phyloP scores from a whole-genome alignment of 1,284 basidiomycete genomes.

The Chalciporus piperatoides region DNA sequence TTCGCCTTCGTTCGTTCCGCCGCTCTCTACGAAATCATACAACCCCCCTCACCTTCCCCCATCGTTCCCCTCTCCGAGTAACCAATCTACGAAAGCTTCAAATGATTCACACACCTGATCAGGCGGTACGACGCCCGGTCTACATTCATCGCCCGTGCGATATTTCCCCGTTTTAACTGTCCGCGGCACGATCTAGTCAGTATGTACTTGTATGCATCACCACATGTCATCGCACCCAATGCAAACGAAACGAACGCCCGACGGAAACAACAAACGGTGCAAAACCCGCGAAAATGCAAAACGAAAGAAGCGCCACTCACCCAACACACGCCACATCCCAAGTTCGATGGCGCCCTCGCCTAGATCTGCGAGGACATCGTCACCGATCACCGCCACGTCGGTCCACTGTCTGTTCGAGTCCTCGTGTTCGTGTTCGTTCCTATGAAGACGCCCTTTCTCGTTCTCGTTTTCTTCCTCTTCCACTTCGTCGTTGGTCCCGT shows the following conservation, averaged over 20 bases:
- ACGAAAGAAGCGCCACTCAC: constrained; percentile 28
- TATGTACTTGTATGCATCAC: neutral
- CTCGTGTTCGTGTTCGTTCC: neutral
- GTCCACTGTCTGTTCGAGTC: constrained; percentile 15
- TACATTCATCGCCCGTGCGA: constrained; percentile 51
- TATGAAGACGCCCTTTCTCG: neutral
- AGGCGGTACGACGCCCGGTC: constrained; percentile 38
- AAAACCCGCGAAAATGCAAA: no score
- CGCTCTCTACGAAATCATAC: no score
- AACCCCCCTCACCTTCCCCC: no score
- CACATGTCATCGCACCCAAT: no score
- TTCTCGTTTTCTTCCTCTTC: neutral
- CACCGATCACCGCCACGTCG: constrained; percentile 59
- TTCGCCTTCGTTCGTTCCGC: neutral
- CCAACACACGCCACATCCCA: constrained; percentile 61
- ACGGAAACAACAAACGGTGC: neutral
- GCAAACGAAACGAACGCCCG: no score
- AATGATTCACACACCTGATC: constrained; percentile 55
- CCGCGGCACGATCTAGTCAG: neutral
- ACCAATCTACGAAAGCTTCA: constrained; percentile 48
- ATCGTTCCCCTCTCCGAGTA: constrained; percentile 24
- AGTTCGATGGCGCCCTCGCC: constrained; percentile 60
- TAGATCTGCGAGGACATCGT: constrained; percentile 64
- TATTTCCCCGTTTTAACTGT: constrained; percentile 65
- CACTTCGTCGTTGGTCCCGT: neutral